Conservation (phyloP, 768 basidiomycete genomes). For the Amanita rubescens region DNA sequence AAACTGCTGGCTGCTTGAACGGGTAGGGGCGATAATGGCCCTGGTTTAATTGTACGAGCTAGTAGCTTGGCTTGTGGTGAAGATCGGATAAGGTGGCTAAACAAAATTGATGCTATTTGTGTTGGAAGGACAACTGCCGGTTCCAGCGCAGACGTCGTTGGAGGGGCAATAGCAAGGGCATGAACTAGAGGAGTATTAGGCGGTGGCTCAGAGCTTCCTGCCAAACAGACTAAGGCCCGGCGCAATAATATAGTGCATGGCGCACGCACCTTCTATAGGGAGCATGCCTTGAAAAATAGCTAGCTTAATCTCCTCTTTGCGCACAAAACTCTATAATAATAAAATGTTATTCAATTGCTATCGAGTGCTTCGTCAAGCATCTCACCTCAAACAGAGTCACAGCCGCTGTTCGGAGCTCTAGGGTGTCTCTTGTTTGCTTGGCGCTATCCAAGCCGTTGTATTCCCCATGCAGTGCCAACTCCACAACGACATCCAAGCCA, state of each 20-base stretch:
- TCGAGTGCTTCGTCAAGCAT: neutral
- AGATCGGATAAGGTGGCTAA: constrained; percentile 69
- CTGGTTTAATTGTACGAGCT: constrained; percentile 59
- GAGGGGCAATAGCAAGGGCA: constrained; percentile 57
- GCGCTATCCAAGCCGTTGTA: constrained; percentile 62
- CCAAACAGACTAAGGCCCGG: neutral
- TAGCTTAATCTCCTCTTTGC: constrained; percentile 61
- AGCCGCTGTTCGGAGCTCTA: constrained; percentile 73
- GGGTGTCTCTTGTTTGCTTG: constrained; percentile 53
- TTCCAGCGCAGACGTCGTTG: constrained; percentile 43
- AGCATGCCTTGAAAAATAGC: constrained; percentile 71
- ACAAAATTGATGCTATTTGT: constrained; percentile 71
- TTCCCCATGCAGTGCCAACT: constrained; percentile 82
- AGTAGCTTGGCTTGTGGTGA: constrained; percentile 56
- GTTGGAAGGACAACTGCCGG: constrained; percentile 51
- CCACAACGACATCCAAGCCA: constrained; percentile 76
- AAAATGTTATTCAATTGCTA: constrained; percentile 6
- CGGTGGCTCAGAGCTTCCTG: constrained; percentile 29
- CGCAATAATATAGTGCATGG: neutral
- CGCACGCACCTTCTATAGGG: constrained; percentile 38
- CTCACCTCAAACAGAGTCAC: constrained; percentile 77
- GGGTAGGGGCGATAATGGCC: constrained; percentile 24
- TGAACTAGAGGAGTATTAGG: constrained; percentile 63
- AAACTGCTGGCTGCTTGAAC: constrained; percentile 35
- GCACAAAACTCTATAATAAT: constrained; percentile 82